Base-by-base conservation (phyloP, 1,139 yeast species). In the Yamadazyma atlantica region DNA sequence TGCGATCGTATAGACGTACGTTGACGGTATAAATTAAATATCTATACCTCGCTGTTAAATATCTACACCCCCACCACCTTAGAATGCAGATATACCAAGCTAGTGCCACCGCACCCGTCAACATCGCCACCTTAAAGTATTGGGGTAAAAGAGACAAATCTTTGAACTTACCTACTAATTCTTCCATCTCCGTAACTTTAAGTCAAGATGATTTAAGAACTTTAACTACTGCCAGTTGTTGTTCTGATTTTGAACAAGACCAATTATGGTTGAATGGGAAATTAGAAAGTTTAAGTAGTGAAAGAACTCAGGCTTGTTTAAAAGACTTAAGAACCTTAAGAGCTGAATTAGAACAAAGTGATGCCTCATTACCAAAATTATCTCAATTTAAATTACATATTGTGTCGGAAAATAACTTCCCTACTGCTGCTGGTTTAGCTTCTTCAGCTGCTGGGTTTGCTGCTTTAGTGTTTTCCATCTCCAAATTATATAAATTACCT, bases 391-490 rank as follows among this genome's bases (percentile, higher is more conserved):
- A 76, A 40, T 69, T 92, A 42, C 90, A 84, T 55, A 85, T 92
- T 51, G 95, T 87, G 4, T 83, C 95, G 15, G 96, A 88, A 59
- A 92, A 92, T 70, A 94, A 94, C 66, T 92, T 92, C 74, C 99
- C 99, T 36, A 92, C 98, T 18, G 98, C 98, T 28, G 98, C 98
- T 12, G 98, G 98, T 2, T 76, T 92, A 49, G 98, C 98, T 0
- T 88, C 97, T 1, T 85, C 96, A 7, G 98, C 98, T 22, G 58
- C 54, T 25, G 99, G 99, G 0, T 90, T 89, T 62, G 97, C 98
- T 35, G 98, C 98, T 4, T 74, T 92, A 48, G 95, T 92, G 23
- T 78, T 79, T 34, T 89, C 97, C 19, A 79, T 92, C 55, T 90
- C 98, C 17, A 76, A 76, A 55, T 73, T 92, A 43, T 92, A 80